A percentile compares a stretch with the other conserved stretches of the same genome.
Conservation (phyloP, 495 filamentous ascomycete species). For the Apiosordaria backusii region DNA sequence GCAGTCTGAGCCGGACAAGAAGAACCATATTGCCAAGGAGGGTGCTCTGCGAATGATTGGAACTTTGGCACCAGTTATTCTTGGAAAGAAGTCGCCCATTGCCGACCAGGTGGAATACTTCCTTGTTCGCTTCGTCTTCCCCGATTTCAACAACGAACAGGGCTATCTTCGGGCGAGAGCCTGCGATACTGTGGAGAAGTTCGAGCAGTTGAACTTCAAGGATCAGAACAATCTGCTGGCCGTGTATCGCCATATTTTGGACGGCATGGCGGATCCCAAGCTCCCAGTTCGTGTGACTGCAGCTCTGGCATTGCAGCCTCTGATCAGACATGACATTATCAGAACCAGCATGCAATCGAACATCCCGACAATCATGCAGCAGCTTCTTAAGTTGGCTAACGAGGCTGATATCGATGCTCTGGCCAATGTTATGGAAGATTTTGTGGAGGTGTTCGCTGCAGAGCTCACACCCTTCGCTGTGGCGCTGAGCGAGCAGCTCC, state of each 20-base stretch:
- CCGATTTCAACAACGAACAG: conserved; percentile 89
- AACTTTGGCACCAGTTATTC: conserved; percentile 85
- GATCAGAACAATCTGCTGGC: conserved; percentile 89
- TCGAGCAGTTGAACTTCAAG: conserved; percentile 93
- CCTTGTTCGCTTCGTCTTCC: conserved; percentile 96
- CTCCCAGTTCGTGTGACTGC: conserved; percentile 93
- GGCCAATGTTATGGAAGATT: conserved; percentile 99
- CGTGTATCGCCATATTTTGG: conserved; percentile 93
- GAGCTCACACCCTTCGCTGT: conserved; percentile 98
- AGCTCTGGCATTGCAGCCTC: conserved; percentile 86
- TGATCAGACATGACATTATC: conserved; percentile 94
- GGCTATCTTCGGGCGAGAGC: conserved; percentile 93
- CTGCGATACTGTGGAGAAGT: conserved; percentile 96
- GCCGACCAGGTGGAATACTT: conserved; percentile 99
- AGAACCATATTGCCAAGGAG: conserved; percentile 92
- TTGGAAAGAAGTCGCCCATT: conserved; percentile 96
- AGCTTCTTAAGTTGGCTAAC: conserved; percentile 91
- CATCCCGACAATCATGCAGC: conserved; percentile 99
- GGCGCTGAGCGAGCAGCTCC: conserved; percentile 89
- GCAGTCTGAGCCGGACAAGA: conserved; percentile 74
- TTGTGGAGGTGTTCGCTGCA: conserved; percentile 94
- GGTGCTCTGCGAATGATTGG: conserved; percentile 97
- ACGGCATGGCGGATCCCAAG: conserved; percentile 90
- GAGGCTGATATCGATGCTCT: conserved; percentile 92
- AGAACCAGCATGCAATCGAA: conserved; percentile 92